phyloP scores from a whole-genome alignment of 176 grass and related monocot species.

The Echinochloa phyllopogon region DNA sequence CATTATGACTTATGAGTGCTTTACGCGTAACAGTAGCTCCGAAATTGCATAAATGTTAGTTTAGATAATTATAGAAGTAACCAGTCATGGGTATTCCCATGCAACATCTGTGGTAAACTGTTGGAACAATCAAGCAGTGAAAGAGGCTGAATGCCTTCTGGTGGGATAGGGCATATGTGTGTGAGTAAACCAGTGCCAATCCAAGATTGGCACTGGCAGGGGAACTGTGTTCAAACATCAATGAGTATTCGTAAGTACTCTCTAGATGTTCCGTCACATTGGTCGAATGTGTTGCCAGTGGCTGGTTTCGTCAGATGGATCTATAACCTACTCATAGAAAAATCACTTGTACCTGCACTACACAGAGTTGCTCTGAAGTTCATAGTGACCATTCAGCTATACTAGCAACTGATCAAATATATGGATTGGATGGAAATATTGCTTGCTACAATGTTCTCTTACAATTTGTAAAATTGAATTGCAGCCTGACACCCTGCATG shows the following conservation, averaged over 20 bases:
- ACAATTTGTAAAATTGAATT: constrained; percentile 42
- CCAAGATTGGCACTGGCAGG: not conserved
- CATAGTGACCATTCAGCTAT: constrained; percentile 12
- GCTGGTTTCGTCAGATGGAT: constrained; percentile 1
- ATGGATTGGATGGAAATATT: constrained; percentile 28
- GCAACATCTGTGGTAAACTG: not conserved
- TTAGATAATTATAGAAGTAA: constrained; percentile 15
- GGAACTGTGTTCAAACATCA: not conserved
- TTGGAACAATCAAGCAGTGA: constrained; percentile 20
- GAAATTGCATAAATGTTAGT: constrained; percentile 10
- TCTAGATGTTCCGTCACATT: constrained; percentile 16
- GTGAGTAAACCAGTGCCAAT: not conserved
- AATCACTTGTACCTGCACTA: constrained; percentile 19
- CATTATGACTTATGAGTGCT: not conserved
- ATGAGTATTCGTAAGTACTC: not conserved
- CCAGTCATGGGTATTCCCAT: constrained; percentile 1
- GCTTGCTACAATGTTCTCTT: constrained; percentile 39
- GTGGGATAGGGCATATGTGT: not conserved
- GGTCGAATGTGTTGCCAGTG: not conserved
- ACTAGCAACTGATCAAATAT: not conserved
- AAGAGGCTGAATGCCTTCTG: not conserved
- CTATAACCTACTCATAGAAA: not conserved
- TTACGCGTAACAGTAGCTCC: not conserved
- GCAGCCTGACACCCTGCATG: constrained; percentile 69
- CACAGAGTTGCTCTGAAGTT: constrained; percentile 1